Base-by-base conservation (phyloP, 768 basidiomycete genomes). In the Cystobasidium ongulense region DNA sequence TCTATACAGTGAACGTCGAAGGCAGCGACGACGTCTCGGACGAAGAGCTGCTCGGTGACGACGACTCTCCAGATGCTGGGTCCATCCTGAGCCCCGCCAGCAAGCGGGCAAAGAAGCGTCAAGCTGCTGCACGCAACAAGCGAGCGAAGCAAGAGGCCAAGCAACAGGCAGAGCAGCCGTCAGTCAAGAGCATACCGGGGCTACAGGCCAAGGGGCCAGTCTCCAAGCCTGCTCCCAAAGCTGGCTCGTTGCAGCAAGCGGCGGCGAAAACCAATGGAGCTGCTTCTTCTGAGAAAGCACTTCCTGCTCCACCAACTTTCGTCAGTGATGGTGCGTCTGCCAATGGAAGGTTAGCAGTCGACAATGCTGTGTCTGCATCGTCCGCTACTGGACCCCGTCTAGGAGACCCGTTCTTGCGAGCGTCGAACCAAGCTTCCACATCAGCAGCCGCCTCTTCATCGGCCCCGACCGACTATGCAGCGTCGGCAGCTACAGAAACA, bases 101-200 rank as follows among this genome's bases (percentile, higher is more conserved):
- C 54, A 54, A 59, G 31, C 23, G 68, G 21, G 68, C 68, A 21
- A 54, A 54, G 35, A 71, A 71, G 36, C 50, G 68, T 54, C 53
- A 54, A 38, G 68, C 54, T 5, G 68, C 68, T 10, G 65, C 65
- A 2, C 38, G 65, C 23, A 67, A 67, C 50, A 67, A 67, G 50
- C n/a, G 35, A 15, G 39, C 46, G 15, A 50, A 39, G 31, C 39
- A 67, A 52, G 65, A 67, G 23, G 65, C 65, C 13, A 67, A 67
- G 43, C 36, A 52, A 31, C 63, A 64, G 35, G 33, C 33, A n/a
- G 63, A 61, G 59, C 8, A 33, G 46, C 46, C 46, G 7, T 21
- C 46, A 17, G 5, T 3, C 4, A 50, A 50, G 46, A 50, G 46
- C 21, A 21, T n/a, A 11, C 46, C 46, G 21, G 46, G 10, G 21